Evolutionary conservation across 306 rosid genomes (phyloP), one percentile per base, ranked within the genome.

Genomic region (Senna siamea): DNA sequence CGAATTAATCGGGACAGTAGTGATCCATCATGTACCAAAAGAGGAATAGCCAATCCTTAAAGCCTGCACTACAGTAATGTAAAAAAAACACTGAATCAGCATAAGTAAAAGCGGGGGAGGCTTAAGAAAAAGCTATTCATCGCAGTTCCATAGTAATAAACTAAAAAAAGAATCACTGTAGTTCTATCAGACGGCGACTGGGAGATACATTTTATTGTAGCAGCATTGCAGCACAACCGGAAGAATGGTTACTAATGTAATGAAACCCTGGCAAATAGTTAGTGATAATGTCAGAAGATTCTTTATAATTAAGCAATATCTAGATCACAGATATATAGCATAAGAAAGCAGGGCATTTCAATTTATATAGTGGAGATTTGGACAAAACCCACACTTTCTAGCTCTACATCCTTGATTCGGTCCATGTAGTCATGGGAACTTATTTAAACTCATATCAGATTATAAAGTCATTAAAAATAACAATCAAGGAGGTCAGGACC

Each of bases 141-240:
- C 6, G 38, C 64, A 52, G 20, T 50, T 47, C 18, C 38, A 13
- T 26, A 34, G 73, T 18, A 72, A 61, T 38, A 74, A 61, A 53
- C 51, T 47, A 72, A 69, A 58, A 50, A 72, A 59, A 77, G 15
- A 66, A 81, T 77, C 51, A 38, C 34, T 53, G 55, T 26, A 58
- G 53, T 67, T 13, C 14, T 48, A 68, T 62, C 18, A 53, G 65
- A 54, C 23, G 68, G 52, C 53, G 37, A 54, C 23, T 15, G 70
- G 59, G 50, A 62, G 30, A 57, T 69, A 70, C 74, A 82, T 64
- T 69, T 74, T 73, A 74, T 34, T 74, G 23, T 5, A 38, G 47
- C 76, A 60, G 57, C 53, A 74, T 18, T 62, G 78, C 76, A 55
- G 69, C 64, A 64, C 57, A 38, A n/a, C 68, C 13, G 72, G 66